Conservation (phyloP, 495 filamentous ascomycete genomes). For the Talaromyces trachyspermus region DNA sequence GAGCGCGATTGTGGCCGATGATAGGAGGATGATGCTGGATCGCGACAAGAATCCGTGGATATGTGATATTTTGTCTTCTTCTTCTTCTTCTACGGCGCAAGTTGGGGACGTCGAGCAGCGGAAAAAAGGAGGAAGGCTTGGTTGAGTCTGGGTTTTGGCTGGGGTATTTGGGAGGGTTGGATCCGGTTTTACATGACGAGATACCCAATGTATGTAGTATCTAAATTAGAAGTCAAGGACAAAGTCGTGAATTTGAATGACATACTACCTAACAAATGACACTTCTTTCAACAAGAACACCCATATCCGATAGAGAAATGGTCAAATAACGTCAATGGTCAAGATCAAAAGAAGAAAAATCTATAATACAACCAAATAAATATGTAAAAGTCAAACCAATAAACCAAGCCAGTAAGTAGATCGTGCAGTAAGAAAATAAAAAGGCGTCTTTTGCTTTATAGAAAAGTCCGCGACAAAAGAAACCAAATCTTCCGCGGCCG, state of each 20-base stretch:
- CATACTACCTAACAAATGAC: too few relatives aligned
- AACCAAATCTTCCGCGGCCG: background rate
- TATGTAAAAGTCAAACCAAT: background rate
- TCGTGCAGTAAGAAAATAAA: too few relatives aligned
- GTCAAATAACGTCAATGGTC: constrained; percentile 2
- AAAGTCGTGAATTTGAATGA: too few relatives aligned
- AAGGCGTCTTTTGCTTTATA: too few relatives aligned
- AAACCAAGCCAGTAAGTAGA: background rate
- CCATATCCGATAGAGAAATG: constrained; percentile 1
- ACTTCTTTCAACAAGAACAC: background rate
- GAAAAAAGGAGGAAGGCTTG: constrained; percentile 4
- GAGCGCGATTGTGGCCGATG: background rate
- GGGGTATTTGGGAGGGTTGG: constrained; percentile 5
- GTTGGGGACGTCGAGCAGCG: background rate
- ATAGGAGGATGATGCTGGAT: background rate
- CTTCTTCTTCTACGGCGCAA: too few relatives aligned
- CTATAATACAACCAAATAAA: constrained; percentile 7
- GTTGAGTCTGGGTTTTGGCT: constrained; percentile 5
- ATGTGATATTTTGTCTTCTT: background rate
- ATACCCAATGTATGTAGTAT: too few relatives aligned
- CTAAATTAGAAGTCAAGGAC: too few relatives aligned
- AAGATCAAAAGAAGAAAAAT: background rate
- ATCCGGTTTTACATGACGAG: background rate
- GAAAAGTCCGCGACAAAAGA: too few relatives aligned
- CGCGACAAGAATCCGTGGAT: constrained; percentile 2